Conservation (phyloP, 805 yeast genomes). For the Ogataea methanolica region DNA sequence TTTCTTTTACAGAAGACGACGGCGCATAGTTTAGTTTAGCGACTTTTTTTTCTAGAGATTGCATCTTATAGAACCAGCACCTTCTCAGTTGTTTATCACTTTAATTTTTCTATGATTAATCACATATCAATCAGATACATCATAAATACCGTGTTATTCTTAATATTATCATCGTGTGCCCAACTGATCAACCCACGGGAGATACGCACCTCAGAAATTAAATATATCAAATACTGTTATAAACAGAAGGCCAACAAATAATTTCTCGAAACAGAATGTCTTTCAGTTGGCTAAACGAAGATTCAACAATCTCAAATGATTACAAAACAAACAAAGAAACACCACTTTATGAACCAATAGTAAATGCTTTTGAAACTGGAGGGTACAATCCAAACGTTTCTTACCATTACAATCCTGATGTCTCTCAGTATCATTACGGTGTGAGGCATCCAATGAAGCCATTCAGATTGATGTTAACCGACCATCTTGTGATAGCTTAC, state of each 20-base stretch:
- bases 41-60: too few species aligned
- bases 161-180: too few species aligned
- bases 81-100: too few species aligned
- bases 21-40: too few species aligned
- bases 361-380: slow-evolving; percentile 33
- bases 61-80: too few species aligned
- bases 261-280: slow-evolving; percentile 7
- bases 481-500: slow-evolving; percentile 81
- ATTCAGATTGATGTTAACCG: slow-evolving; percentile 87
- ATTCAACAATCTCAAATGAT: slow-evolving; percentile 22
- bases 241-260: background rate
- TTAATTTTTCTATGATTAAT: too few species aligned
- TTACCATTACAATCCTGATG: slow-evolving; percentile 83
- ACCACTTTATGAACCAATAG: slow-evolving; percentile 44
- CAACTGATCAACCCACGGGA: too few species aligned
- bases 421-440: slow-evolving; percentile 82
- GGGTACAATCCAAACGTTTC: slow-evolving; percentile 61
- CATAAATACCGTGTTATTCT: too few species aligned
- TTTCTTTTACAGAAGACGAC: too few species aligned
- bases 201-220: too few species aligned
- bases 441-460: slow-evolving; percentile 99
- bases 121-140: too few species aligned
- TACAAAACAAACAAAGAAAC: slow-evolving; percentile 26
- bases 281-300: slow-evolving; percentile 25
- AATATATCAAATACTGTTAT: background rate